These are phyloP conservation scores for Yarrowia sp. DNA, from an alignment of 805 yeast species.

Conservation along the genomic window DNA sequence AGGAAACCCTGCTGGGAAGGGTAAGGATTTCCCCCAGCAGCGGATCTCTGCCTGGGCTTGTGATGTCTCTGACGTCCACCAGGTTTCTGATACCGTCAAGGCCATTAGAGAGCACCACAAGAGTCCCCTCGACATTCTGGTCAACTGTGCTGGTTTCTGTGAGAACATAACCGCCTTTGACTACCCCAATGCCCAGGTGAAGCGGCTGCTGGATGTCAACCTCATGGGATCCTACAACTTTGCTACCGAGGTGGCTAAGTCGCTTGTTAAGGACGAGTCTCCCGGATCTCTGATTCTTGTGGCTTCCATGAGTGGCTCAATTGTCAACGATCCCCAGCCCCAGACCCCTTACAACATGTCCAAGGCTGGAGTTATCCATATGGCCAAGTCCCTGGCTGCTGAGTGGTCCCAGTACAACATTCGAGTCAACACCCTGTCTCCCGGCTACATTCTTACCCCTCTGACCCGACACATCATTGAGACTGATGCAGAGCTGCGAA, in stretches of 20 bases:
- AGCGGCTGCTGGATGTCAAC: conserved; percentile 65
- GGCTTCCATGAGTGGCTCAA: conserved; percentile 84
- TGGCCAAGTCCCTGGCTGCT: conserved; percentile 69
- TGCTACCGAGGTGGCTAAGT: conserved; percentile 68
- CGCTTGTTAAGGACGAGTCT: conserved; percentile 44
- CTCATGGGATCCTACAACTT: conserved; percentile 71
- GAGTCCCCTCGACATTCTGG: conserved; percentile 58
- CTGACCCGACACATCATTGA: conserved; percentile 67
- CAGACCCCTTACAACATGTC: conserved; percentile 83
- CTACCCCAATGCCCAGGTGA: conserved; percentile 69
- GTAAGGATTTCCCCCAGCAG: conserved; percentile 27
- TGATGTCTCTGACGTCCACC: conserved; percentile 62
- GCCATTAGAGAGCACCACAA: conserved; percentile 57
- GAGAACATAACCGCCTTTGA: conserved; percentile 76
- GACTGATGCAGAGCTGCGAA: conserved; percentile 49
- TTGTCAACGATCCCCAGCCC: conserved; percentile 78
- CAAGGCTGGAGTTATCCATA: conserved; percentile 81
- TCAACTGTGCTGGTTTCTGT: conserved; percentile 83
- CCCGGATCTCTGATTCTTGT: conserved; percentile 77
- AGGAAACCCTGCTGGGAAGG: conserved; percentile 5
- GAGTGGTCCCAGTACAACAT: conserved; percentile 80
- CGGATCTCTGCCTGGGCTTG: conserved; percentile 60
- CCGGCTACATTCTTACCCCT: conserved; percentile 79
- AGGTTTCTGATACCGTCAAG: conserved; percentile 54
- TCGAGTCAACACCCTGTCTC: conserved; percentile 73